phyloP scores from a whole-genome alignment of 2,329 filamentous ascomycete species.

The Fusarium sp. region DNA sequence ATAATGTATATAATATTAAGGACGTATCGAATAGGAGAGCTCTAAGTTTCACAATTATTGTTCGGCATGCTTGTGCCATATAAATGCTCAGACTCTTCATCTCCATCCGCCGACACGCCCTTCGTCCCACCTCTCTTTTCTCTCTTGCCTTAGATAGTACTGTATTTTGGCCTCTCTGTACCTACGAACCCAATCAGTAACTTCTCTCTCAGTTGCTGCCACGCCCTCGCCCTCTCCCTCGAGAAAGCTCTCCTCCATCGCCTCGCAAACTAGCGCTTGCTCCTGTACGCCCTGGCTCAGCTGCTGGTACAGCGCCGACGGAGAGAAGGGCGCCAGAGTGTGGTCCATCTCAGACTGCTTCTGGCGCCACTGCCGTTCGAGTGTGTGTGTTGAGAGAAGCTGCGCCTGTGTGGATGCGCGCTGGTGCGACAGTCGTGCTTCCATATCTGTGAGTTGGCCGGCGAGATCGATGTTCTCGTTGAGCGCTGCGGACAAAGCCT shows the following conservation, averaged over 20 bases:
- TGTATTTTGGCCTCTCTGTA: conserved; percentile 84
- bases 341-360: conserved; percentile 92
- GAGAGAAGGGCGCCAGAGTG: conserved; percentile 85
- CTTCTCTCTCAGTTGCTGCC: conserved; percentile 81
- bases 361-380: conserved; percentile 92
- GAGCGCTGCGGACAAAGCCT: conserved; percentile 74
- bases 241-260: conserved; percentile 93
- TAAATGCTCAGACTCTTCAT: conserved; percentile 52
- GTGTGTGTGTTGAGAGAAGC: conserved; percentile 83
- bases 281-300: conserved; percentile 82
- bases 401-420: conserved; percentile 82
- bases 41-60: not conserved
- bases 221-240: conserved; percentile 64
- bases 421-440: conserved; percentile 68
- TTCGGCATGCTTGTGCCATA: not conserved
- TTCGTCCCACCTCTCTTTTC: conserved; percentile 95
- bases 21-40: conserved; percentile 1
- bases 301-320: conserved; percentile 86
- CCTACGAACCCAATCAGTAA: conserved; percentile 84
- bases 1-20: not conserved
- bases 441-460: conserved; percentile 70
- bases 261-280: conserved; percentile 83
- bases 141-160: conserved; percentile 84
- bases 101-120: conserved; percentile 95
- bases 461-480: conserved; percentile 80